A percentile compares a stretch with the other conserved stretches of the same genome.
Conservation (phyloP, 371 early-diverging fungal genomes). For the Mortierella polycephala region DNA sequence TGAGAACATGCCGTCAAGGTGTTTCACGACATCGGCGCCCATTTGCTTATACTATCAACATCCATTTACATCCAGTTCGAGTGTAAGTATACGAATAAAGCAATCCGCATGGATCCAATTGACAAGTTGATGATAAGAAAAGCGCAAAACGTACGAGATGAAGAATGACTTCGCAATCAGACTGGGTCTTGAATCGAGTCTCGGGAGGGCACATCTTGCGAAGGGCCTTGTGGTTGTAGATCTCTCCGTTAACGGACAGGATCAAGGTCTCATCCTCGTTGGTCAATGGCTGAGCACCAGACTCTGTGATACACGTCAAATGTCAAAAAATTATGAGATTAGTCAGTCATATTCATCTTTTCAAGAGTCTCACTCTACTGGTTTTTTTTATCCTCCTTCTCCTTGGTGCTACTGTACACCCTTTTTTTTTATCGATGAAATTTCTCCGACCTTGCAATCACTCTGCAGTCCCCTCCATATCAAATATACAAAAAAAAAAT, state of each 20-base stretch:
- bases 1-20: conserved; percentile 96
- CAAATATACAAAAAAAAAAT: neutral
- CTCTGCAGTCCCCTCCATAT: too few species aligned
- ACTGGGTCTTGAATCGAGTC: conserved; percentile 88
- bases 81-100: neutral
- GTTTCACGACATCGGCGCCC: conserved; percentile 79
- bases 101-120: neutral
- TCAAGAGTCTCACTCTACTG: neutral
- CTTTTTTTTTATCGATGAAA: neutral
- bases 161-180: conserved; percentile 97
- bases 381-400: neutral
- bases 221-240: conserved; percentile 95
- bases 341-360: neutral
- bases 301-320: conserved; percentile 61
- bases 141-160: conserved; percentile 75
- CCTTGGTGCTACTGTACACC: neutral
- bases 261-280: conserved; percentile 86
- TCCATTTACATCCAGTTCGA: neutral
- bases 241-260: conserved; percentile 96
- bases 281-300: conserved; percentile 95
- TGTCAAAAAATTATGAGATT: neutral
- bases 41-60: conserved; percentile 82
- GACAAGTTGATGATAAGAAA: neutral
- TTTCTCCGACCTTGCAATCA: neutral
- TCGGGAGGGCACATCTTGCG: conserved; percentile 77